These are phyloP conservation scores for Tetrastigma voinierianum DNA, from an alignment of 164 flowering plant species.

Conservation along the genomic window DNA sequence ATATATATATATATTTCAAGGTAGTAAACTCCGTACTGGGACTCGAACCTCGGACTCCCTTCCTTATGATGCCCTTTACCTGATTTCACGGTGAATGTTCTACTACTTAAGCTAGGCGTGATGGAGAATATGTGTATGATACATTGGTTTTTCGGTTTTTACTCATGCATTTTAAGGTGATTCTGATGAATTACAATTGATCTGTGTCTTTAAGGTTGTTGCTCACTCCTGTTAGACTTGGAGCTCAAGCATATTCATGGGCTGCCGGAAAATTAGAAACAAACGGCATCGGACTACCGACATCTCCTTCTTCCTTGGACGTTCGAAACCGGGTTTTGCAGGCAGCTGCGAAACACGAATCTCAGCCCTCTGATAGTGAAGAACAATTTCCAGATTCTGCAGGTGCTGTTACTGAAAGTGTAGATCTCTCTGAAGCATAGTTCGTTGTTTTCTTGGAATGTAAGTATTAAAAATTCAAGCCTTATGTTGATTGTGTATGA, in stretches of 20 bases:
- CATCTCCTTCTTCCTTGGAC: conserved; percentile 79
- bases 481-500: neutral
- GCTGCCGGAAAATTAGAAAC: conserved; percentile 71
- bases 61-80: no score
- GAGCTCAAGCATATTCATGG: conserved; percentile 82
- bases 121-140: no score
- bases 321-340: conserved; percentile 83
- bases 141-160: no score
- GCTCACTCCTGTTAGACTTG: conserved; percentile 65
- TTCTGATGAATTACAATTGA: neutral
- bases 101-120: no score
- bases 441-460: neutral
- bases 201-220: conserved; percentile 38
- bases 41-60: no score
- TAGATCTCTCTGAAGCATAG: conserved; percentile 63
- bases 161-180: neutral
- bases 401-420: conserved; percentile 34
- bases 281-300: conserved; percentile 64
- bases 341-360: conserved; percentile 95
- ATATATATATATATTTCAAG: no score
- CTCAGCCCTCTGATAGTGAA: conserved; percentile 70
- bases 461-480: conserved; percentile 19
- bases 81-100: no score
- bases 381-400: conserved; percentile 38
- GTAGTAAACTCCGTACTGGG: no score